Evolutionary conservation across 2,329 filamentous ascomycete species (phyloP).

Genomic region (Fusarium virguliforme): DNA sequence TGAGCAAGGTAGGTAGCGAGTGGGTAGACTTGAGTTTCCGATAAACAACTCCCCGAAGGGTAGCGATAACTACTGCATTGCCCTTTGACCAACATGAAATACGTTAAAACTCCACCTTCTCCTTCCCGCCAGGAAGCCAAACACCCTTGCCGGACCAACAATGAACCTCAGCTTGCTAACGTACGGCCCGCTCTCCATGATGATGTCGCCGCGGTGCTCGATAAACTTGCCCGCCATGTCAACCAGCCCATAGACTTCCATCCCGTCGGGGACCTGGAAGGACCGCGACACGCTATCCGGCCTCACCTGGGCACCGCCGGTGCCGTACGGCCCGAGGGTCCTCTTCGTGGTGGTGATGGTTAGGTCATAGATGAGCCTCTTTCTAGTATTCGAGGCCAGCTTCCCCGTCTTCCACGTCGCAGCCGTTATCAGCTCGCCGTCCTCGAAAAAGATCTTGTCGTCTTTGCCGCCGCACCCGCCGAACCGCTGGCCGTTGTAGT

Average conservation of each 20-base stretch:
- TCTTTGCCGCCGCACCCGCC: background rate
- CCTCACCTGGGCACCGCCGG: background rate
- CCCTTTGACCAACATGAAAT: background rate
- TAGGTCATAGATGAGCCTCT: slow-evolving; percentile 1
- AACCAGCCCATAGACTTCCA: slow-evolving; percentile 1
- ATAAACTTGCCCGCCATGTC: background rate
- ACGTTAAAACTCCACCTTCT: background rate
- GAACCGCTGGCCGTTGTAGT: background rate
- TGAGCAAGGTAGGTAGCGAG: background rate
- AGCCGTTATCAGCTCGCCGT: background rate
- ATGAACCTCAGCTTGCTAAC: slow-evolving; percentile 7
- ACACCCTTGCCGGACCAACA: slow-evolving; percentile 45
- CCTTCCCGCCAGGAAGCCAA: background rate
- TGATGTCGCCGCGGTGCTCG: background rate
- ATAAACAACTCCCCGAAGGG: background rate
- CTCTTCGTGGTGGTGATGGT: slow-evolving; percentile 4
- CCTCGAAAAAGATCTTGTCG: background rate
- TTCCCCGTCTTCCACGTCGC: slow-evolving; percentile 10
- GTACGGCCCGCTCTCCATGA: background rate
- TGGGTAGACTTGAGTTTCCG: slow-evolving; percentile 3
- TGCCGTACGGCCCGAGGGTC: slow-evolving; percentile 8
- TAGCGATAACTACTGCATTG: too few species aligned
- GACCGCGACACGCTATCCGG: background rate
- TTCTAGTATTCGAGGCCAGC: background rate
- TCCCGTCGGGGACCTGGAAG: background rate